Evolutionary conservation across 2,329 filamentous ascomycete genomes (phyloP), one percentile per base, ranked within the genome.

Genomic region (Chaetomium olivaceum): DNA sequence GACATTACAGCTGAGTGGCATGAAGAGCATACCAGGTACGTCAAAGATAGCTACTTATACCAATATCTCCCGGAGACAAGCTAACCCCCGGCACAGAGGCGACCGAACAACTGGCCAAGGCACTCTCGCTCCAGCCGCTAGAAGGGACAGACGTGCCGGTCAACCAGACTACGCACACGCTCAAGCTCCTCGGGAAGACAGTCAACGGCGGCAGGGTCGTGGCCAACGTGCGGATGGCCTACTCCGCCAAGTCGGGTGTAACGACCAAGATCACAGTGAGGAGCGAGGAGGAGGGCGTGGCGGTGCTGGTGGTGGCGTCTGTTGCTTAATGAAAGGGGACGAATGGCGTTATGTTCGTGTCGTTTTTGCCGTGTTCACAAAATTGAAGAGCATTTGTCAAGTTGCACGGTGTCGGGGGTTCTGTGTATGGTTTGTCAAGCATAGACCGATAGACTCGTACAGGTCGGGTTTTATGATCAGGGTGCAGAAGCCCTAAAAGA

Each of bases 131-230:
- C 74, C 95, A 98, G 78, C 92, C 95, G 14, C 85, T 99, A 55
- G 95, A 99, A 73, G 95, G 94, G 72, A 96, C 91, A 36, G 95
- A 99, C 71, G 89, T 99, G 48, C 90, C 92, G 0, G 83, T 97
- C 71, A 96, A 89, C 75, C 90, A 90, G 74, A 93, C 89, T 67
- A 97, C 93, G 68, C 95, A 99, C 78, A 93, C 93, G 4, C 89
- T 99, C 76, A 98, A 97, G 81, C 83, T 99, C 43, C 91, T 97
- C 77, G 95, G 95, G 76, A 98, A 97, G 87, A 97, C 92, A 52
- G 89, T 98, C 68, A 89, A 87, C 39, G 95, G 94, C 43, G 95
- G 95, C 71, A 90, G 90, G 74, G 94, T 99, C 19, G 92, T 93
- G 63, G 91, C 91, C 67, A 89, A 87, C 70, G 88, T 98, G 70